Percentiles rank a stretch among this genome's conserved stretches.
These are phyloP conservation scores for Spergularia marina DNA, from an alignment of 148 eudicot species.

Conservation along the genomic window DNA sequence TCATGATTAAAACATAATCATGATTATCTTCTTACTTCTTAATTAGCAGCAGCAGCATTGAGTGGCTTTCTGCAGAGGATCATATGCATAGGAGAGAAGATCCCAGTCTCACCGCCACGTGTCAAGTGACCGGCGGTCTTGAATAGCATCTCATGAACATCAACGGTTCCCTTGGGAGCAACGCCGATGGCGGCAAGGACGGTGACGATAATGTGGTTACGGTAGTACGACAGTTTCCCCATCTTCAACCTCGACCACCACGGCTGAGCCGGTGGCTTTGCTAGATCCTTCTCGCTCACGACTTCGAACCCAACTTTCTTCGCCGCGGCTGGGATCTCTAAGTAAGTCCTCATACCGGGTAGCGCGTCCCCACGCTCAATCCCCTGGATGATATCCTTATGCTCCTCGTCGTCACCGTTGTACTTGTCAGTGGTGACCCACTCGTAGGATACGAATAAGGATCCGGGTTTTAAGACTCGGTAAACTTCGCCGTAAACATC, in stretches of 20 bases:
- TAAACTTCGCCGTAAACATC: slow-evolving; percentile 48
- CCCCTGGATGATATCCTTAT: slow-evolving; percentile 45
- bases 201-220: slow-evolving; percentile 42
- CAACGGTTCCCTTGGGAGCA: slow-evolving; percentile 55
- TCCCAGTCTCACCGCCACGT: slow-evolving; percentile 47
- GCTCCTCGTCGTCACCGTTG: slow-evolving; percentile 30
- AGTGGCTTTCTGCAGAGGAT: slow-evolving; percentile 55
- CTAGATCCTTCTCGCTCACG: slow-evolving; percentile 40
- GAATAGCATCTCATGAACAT: slow-evolving; percentile 57
- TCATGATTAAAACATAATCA: too few relatives aligned
- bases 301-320: slow-evolving; percentile 48
- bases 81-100: slow-evolving; percentile 58
- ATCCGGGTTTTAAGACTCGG: slow-evolving; percentile 47
- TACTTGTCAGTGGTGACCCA: slow-evolving; percentile 52
- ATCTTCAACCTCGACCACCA: slow-evolving; percentile 60
- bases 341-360: slow-evolving; percentile 41
- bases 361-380: slow-evolving; percentile 50
- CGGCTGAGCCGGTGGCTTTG: slow-evolving; percentile 42
- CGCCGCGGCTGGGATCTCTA: slow-evolving; percentile 37
- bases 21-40: too few relatives aligned
- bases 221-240: slow-evolving; percentile 52
- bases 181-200: slow-evolving; percentile 39
- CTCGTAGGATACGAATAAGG: slow-evolving; percentile 49
- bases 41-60: background rate
- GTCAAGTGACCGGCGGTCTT: slow-evolving; percentile 44